Base-by-base conservation (phyloP, 2,329 filamentous ascomycete species). In the Sclerotinia minor region DNA sequence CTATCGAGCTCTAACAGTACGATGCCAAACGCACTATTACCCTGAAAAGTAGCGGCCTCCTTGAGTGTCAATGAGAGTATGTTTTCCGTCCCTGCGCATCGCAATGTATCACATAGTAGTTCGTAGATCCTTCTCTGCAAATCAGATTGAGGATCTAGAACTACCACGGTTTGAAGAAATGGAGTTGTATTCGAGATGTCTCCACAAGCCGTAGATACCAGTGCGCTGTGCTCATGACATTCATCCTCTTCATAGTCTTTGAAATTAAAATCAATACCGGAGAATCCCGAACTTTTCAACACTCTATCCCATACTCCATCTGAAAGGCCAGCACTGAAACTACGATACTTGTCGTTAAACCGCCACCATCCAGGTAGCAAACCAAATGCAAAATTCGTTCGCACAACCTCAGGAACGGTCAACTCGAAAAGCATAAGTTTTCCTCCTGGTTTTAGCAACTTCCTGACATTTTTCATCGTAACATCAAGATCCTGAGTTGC, bases 331-430 rank as follows among this genome's bases (percentile, higher is more conserved):
- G 72, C 38, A 64, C 70, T 55, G 41, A 63, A 19, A 35, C 60
- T 68, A 2, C 78, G 73, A 29, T 76, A 73, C 29, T 74, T 63
- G 67, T 77, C 71, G 35, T 64, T 71, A 8, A 76, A 75, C 3
- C 74, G 57, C 79, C 78, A 80, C 79, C 78, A 81, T 0, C 79
- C 79, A 13, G 78, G 74, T 0, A 81, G 68, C 3, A 73, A 68
- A 1, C 77, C 78, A n/a, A 80, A 76, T 3, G 49, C 32, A 60
- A 67, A 69, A 7, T 64, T 41, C 26, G 53, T 38, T 69, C 17
- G 13, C 61, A 57, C 9, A 66, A 52, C 21, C 5, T 57, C n/a
- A n/a, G 61, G 35, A 21, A 17, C 38, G 0, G 47, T 60, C 7
- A 49, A 21, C 35, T 65, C 41, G 5, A 52, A 26, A 24, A 64